Base-by-base conservation (phyloP, 2,329 filamentous ascomycete species). In the Aspergillus sp. region DNA sequence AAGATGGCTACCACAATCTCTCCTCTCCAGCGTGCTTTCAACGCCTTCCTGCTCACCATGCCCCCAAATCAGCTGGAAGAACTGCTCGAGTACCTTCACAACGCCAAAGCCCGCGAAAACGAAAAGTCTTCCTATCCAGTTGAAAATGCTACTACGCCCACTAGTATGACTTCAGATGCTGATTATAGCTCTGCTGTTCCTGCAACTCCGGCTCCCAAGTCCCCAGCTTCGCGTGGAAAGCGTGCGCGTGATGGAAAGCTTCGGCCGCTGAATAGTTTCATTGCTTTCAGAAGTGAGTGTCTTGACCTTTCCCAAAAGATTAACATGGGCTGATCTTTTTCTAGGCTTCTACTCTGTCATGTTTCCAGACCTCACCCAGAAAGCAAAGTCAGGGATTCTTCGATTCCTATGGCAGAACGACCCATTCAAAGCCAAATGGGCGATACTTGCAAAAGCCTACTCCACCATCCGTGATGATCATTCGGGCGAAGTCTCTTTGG, bases 371-470 rank as follows among this genome's bases (percentile, higher is more conserved):
- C 58, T 67, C 39, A 70, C 70, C 32, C 78, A 80, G 62, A 79
- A 78, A 63, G 65, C 67, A 33, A 73, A 75, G 42, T 81, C 77
- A 33, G 70, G 68, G 10, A 65, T 72, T 48, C 59, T 81, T 46
- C 71, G 66, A 19, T 56, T 60, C 28, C 64, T 79, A 47, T 81
- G 77, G 77, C 59, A 68, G 39, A 60, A 65, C 31, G 76, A 80
- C 49, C 66, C 65, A 37, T 72, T 71, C 63, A 70, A 75, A 52
- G 66, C 69, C 46, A 71, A 76, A 51, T 79, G 76, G 75, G 67
- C 67, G 38, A 62, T 80, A 46, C 59, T 79, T 45, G 73, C 75
- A 38, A 77, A 77, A 54, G 73, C 76, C 12, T 81, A 77, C 66
- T 79, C 76, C 29, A 68, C 71, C 47, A 66, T 78, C 38, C 71